Conservation (phyloP, 257 asterid genomes). For the Lycium ferocissimum region DNA sequence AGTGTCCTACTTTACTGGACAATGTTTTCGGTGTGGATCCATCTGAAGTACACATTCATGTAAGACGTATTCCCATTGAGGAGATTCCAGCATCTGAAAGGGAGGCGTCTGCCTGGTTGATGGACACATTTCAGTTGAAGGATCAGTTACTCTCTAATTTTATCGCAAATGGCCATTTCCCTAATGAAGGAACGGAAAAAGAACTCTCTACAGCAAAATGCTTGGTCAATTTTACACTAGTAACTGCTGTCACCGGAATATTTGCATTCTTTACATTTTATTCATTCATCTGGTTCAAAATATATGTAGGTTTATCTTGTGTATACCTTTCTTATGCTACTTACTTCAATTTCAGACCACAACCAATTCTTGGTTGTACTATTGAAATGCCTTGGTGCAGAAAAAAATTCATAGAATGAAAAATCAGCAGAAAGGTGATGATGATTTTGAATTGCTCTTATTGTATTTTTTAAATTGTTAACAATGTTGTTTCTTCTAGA, state of each 20-base stretch:
- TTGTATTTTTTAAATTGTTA: not conserved
- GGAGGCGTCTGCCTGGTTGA: slow-evolving; percentile 62
- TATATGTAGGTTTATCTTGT: slow-evolving; percentile 65
- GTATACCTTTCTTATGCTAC: slow-evolving; percentile 62
- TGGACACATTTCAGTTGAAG: slow-evolving; percentile 63
- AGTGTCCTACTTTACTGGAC: slow-evolving; percentile 80
- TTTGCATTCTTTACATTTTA: slow-evolving; percentile 63
- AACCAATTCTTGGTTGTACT: slow-evolving; percentile 38
- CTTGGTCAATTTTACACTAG: slow-evolving; percentile 51
- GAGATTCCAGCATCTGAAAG: slow-evolving; percentile 64
- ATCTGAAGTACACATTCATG: slow-evolving; percentile 79
- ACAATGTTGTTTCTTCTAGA: not conserved
- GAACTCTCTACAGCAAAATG: slow-evolving; percentile 62
- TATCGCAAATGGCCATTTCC: slow-evolving; percentile 61
- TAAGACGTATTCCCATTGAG: slow-evolving; percentile 55
- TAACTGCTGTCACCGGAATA: slow-evolving; percentile 53
- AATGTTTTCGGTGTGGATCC: slow-evolving; percentile 83
- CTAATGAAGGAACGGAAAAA: slow-evolving; percentile 59
- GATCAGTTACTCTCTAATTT: slow-evolving; percentile 72
- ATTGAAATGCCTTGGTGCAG: not conserved
- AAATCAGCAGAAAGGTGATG: not conserved
- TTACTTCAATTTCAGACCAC: slow-evolving; percentile 58
- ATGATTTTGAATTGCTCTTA: not conserved
- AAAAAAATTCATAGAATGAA: not conserved
- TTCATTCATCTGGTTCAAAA: slow-evolving; percentile 72